Conservation (phyloP, 805 yeast genomes). For the Candida bentonensis region DNA sequence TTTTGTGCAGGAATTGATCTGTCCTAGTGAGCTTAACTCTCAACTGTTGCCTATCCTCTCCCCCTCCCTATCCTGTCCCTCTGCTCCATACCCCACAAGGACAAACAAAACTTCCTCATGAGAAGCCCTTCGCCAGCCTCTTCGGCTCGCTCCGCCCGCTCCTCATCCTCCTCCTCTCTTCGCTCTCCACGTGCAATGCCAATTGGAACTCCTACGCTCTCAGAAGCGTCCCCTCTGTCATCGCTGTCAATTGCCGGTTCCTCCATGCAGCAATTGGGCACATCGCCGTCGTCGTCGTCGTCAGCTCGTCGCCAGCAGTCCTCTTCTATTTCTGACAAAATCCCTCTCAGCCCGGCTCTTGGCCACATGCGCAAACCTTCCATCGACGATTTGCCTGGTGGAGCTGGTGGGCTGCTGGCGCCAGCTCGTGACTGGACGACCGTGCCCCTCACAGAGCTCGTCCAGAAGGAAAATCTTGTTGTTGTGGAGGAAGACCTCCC, state of each 20-base stretch:
- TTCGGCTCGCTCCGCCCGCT: background rate
- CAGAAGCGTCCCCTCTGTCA: conserved; percentile 4
- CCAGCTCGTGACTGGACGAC: conserved; percentile 50
- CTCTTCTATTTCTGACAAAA: background rate
- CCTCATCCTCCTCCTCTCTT: background rate
- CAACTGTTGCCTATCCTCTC: too few species aligned
- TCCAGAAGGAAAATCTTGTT: conserved; percentile 65
- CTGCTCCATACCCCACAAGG: too few species aligned
- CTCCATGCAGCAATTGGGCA: background rate
- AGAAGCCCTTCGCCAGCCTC: conserved; percentile 1
- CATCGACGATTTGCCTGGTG: background rate
- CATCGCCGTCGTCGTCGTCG: background rate
- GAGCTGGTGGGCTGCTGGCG: conserved; percentile 1
- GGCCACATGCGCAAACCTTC: background rate
- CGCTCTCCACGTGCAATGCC: conserved; percentile 3
- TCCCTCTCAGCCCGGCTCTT: background rate
- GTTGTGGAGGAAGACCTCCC: conserved; percentile 51
- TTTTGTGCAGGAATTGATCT: too few species aligned
- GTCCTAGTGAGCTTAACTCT: too few species aligned
- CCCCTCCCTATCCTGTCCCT: too few species aligned
- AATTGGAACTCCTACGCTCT: conserved; percentile 4
- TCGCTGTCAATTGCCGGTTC: conserved; percentile 2
- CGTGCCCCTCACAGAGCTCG: conserved; percentile 54
- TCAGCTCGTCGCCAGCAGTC: background rate
- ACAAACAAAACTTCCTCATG: too few species aligned